phyloP scores from a whole-genome alignment of 306 rosid genomes.

The Prunus mongolica region DNA sequence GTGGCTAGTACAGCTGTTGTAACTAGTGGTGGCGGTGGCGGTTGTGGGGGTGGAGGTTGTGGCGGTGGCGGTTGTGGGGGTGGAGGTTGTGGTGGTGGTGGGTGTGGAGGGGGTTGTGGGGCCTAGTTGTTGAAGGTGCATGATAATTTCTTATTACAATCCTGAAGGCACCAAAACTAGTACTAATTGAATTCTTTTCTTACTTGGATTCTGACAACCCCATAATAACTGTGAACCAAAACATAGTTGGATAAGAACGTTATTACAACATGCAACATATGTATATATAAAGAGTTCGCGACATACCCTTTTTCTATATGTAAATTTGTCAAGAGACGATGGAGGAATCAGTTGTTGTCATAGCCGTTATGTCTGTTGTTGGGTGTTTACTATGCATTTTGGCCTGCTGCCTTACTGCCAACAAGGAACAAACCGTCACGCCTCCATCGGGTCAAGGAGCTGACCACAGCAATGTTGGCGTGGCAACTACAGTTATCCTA shows the following conservation, averaged over 20 bases:
- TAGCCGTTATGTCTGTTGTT: neutral
- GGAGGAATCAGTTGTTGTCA: neutral
- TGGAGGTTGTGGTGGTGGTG: neutral
- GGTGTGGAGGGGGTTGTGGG: neutral
- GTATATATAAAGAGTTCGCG: no score
- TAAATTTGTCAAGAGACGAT: neutral
- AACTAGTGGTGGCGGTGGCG: neutral
- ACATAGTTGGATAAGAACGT: no score
- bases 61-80: neutral
- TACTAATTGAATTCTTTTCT: no score
- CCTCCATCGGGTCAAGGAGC: no score
- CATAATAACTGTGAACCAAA: no score
- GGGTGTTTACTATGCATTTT: neutral
- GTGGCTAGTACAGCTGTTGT: slow-evolving; percentile 16
- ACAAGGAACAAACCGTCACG: no score
- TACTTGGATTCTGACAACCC: no score
- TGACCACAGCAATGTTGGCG: neutral
- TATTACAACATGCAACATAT: no score
- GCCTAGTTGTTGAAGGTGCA: neutral
- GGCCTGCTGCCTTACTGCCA: neutral
- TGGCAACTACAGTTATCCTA: slow-evolving; percentile 7
- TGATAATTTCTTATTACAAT: no score
- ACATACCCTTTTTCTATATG: no score
- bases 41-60: neutral
- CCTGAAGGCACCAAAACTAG: no score